These are phyloP conservation scores for Rhynchosporium graminicola DNA, from an alignment of 2,329 filamentous ascomycete species.

Conservation along the genomic window DNA sequence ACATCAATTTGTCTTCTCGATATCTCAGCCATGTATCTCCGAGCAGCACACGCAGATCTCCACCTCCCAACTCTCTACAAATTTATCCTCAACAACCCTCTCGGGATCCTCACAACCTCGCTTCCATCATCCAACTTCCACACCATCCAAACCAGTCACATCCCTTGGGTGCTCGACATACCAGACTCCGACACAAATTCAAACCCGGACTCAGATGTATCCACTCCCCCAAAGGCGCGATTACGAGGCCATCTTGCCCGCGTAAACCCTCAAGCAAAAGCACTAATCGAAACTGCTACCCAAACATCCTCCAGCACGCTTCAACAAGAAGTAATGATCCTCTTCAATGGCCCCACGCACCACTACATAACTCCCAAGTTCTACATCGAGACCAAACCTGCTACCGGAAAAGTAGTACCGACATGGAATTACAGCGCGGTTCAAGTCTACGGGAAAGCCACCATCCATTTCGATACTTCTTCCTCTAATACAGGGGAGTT, in stretches of 20 bases:
- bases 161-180: slow-evolving; percentile 60
- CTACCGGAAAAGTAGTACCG: slow-evolving; percentile 65
- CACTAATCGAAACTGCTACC: slow-evolving; percentile 52
- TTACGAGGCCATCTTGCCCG: slow-evolving; percentile 64
- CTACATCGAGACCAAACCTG: slow-evolving; percentile 65
- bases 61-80: slow-evolving; percentile 51
- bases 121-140: slow-evolving; percentile 52
- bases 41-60: slow-evolving; percentile 53
- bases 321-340: slow-evolving; percentile 58
- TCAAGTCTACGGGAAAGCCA: slow-evolving; percentile 62
- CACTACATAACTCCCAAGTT: slow-evolving; percentile 71
- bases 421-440: slow-evolving; percentile 72
- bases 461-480: slow-evolving; percentile 53
- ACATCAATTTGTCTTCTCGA: neutral
- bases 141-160: slow-evolving; percentile 59
- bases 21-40: slow-evolving; percentile 56
- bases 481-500: slow-evolving; percentile 49
- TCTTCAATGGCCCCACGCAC: slow-evolving; percentile 60
- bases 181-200: slow-evolving; percentile 15
- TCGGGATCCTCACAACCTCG: slow-evolving; percentile 64
- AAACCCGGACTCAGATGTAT: slow-evolving; percentile 37
- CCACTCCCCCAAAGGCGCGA: slow-evolving; percentile 13
- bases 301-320: slow-evolving; percentile 34
- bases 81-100: slow-evolving; percentile 59
- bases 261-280: slow-evolving; percentile 64